A percentile compares a stretch with the other conserved stretches of the same genome.
These are phyloP conservation scores for Batkoa obscura DNA, from an alignment of 371 early-diverging fungal genomes.

Conservation along the genomic window DNA sequence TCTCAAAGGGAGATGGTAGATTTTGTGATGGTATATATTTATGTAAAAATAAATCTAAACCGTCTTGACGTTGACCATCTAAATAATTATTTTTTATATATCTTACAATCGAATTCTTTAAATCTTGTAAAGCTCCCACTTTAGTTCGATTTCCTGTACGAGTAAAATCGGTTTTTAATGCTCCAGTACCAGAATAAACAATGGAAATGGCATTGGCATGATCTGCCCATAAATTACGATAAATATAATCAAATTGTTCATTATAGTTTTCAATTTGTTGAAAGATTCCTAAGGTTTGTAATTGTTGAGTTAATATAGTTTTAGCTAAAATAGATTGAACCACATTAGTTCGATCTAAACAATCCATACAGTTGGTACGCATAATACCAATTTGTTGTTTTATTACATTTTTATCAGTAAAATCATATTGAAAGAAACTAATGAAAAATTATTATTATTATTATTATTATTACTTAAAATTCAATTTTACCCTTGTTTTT, in stretches of 20 bases:
- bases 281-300: constrained; percentile 31
- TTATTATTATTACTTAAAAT: too few species aligned
- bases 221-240: constrained; percentile 73
- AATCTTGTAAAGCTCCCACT: constrained; percentile 64
- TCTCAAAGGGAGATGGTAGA: not conserved
- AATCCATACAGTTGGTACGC: constrained; percentile 99
- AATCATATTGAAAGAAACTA: too few species aligned
- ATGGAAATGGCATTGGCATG: constrained; percentile 94
- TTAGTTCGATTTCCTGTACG: constrained; percentile 73
- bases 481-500: constrained; percentile 34
- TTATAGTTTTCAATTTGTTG: not conserved
- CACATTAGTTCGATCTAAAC: constrained; percentile 98
- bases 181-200: constrained; percentile 96
- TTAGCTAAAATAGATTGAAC: constrained; percentile 87
- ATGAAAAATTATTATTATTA: too few species aligned
- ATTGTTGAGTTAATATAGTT: constrained; percentile 36
- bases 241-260: not conserved
- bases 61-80: constrained; percentile 70
- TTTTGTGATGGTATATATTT: not conserved
- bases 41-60: not conserved
- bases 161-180: constrained; percentile 94
- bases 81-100: constrained; percentile 85
- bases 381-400: constrained; percentile 58
- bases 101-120: constrained; percentile 58
- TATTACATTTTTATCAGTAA: too few species aligned